Evolutionary conservation across 129 eudicot genomes (phyloP).

Genomic region (Ambrosia artemisiifolia): DNA sequence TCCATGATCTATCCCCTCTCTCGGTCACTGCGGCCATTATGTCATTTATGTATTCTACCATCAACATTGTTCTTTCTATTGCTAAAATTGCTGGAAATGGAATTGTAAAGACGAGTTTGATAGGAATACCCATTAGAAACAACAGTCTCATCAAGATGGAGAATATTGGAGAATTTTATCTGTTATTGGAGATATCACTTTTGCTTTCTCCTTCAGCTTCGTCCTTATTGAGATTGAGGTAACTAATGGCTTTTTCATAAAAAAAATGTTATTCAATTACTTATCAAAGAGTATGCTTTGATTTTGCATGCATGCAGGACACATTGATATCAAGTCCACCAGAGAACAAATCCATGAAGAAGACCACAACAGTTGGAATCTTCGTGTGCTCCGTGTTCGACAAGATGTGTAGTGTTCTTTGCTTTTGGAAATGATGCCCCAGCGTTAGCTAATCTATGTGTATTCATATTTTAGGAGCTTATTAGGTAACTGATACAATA

Average conservation of each 20-base stretch:
- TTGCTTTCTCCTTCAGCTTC: slow-evolving; percentile 61
- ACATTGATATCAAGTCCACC: slow-evolving; percentile 52
- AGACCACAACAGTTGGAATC: slow-evolving; percentile 42
- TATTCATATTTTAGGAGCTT: slow-evolving; percentile 79
- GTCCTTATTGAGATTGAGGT: slow-evolving; percentile 73
- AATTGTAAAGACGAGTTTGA: slow-evolving; percentile 42
- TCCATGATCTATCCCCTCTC: slow-evolving; percentile 55
- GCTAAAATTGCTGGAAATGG: slow-evolving; percentile 48
- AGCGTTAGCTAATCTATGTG: slow-evolving; percentile 60
- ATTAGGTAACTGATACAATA: slow-evolving; percentile 47
- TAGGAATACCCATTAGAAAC: slow-evolving; percentile 46
- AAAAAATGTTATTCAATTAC: too few species aligned
- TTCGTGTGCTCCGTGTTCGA: slow-evolving; percentile 46
- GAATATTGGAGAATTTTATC: slow-evolving; percentile 57
- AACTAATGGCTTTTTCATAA: background rate
- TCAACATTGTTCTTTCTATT: slow-evolving; percentile 63
- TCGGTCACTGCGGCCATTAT: slow-evolving; percentile 67
- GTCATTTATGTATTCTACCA: slow-evolving; percentile 64
- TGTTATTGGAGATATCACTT: slow-evolving; percentile 66
- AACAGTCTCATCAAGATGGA: slow-evolving; percentile 33
- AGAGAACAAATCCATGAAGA: slow-evolving; percentile 68
- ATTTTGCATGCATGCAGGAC: slow-evolving; percentile 34
- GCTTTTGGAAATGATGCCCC: slow-evolving; percentile 79
- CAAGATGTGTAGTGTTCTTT: slow-evolving; percentile 43
- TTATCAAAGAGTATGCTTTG: too few species aligned